Conservation (phyloP, 176 grass and related monocot species). For the Cenchrus fungigraminus region DNA sequence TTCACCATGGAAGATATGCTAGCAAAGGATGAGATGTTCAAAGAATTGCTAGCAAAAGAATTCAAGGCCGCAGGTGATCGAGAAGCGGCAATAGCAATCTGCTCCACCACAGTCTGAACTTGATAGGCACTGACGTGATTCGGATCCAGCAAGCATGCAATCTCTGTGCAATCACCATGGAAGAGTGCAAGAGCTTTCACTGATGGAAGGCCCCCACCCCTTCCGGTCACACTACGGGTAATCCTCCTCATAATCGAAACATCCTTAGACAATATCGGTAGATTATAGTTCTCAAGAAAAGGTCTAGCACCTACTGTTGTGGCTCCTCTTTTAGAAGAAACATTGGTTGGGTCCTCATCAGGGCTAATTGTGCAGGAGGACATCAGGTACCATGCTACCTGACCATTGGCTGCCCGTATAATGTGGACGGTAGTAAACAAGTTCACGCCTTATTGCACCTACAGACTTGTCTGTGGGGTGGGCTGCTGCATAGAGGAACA, state of each 20-base stretch:
- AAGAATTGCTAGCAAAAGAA: too few relatives aligned
- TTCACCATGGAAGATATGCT: too few relatives aligned
- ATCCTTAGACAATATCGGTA: constrained; percentile 55
- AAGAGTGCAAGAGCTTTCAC: constrained; percentile 72
- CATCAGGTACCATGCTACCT: constrained; percentile 51
- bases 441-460: constrained; percentile 53
- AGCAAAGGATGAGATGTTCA: too few relatives aligned
- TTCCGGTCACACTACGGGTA: constrained; percentile 52
- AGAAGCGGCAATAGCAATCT: constrained; percentile 27
- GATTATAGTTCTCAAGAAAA: constrained; percentile 58
- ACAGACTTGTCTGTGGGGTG: constrained; percentile 47
- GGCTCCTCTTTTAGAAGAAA: constrained; percentile 47
- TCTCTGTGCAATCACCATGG: constrained; percentile 64
- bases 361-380: constrained; percentile 49
- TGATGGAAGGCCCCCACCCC: constrained; percentile 56
- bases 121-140: constrained; percentile 47
- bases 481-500: constrained; percentile 73
- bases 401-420: constrained; percentile 52
- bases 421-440: constrained; percentile 66
- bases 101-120: constrained; percentile 65
- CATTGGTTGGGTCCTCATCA: constrained; percentile 46
- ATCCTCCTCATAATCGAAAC: constrained; percentile 55
- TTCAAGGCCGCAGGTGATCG: too few relatives aligned
- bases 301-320: constrained; percentile 53
- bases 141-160: constrained; percentile 72